Base-by-base conservation (phyloP, 2,329 filamentous ascomycete species). In the Ophiostoma sp. region DNA sequence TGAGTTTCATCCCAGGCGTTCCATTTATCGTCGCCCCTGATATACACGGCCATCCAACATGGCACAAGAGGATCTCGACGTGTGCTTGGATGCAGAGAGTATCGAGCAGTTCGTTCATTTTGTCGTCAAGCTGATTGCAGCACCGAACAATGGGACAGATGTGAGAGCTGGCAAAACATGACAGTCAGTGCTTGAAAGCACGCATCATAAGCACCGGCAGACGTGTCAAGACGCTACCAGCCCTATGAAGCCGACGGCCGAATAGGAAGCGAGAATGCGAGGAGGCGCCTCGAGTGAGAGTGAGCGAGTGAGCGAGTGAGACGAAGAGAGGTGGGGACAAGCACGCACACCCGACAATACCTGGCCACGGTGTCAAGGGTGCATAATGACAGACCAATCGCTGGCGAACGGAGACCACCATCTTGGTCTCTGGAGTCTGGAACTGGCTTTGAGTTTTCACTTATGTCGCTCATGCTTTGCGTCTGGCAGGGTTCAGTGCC, bases 171-270 rank as follows among this genome's bases (percentile, higher is more conserved):
- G 27, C 27, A 27, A 27, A 27, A 27, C 27, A 27, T 27, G 27
- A 27, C 27, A 27, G 27, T 27, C 27, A 27, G 27, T 27, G 27
- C 27, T 27, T 2, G 27, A 27, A 27, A 27, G 1, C 27, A 27
- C 27, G 27, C 27, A 27, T 27, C 27, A 27, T 27, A 27, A 27
- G 18, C 14, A 49, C 5, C 47, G 47, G 47, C 4, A 49, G 49
- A 55, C 49, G 49, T 55, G 49, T 55, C 49, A 55, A 36, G 49
- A 18, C 49, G 49, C 49, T 55, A 55, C 49, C 18, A 55, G 49
- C 49, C 49, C 27, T 55, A 55, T 55, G 49, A 55, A 55, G 27
- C 8, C 18, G 27, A 11, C 18, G 8, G 27, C 27, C 49, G 49
- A 55, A 55, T 55, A 27, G 18, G 49, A 55, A 55, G 18, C 18